Evolutionary conservation across 169 alveolate genomes (phyloP), one percentile per base, ranked within the genome.

Genomic region (Plasmodium chabaudi): DNA sequence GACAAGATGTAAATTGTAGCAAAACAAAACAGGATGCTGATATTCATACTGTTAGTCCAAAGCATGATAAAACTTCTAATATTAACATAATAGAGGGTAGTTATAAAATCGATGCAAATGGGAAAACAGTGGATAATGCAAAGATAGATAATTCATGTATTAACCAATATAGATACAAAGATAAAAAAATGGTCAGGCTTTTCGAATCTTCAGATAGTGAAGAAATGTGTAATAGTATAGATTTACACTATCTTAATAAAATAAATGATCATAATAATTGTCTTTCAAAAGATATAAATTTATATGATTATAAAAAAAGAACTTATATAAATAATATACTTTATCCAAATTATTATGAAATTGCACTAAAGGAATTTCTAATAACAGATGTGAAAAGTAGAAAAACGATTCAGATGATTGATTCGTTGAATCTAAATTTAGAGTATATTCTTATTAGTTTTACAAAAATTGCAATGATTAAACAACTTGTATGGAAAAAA

Each of bases 401-500:
- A 23, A 47, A 53, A 15, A 71, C 25, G 7, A 51, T 64, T 44
- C 73, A 25, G 19, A 55, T 7, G 13, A 72, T 72, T 23, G 74
- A 74, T 42, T 55, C 65, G 3, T 79, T 65, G 27, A 64, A 79
- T 65, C 12, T 19, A 39, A 65, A 65, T 44, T 59, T 79, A 9
- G 89, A 79, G 19, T 44, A 79, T 34, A 51, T 65, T 13, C 61
- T 79, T 5, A 56, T 65, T 6, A 21, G 63, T 56, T 39, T 79
- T 55, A 79, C 89, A 5, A 21, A 60, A 17, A 65, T 65, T 51
- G 89, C 89, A 17, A 17, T 79, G 4, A 57, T 65, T 17, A 79
- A 79, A n/a, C 73, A 79, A 46, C 15, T 42, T 19, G 89, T 79
- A 12, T 79, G 82, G 89, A 65, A 65, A 56, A 65, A 42, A 15